phyloP scores from a whole-genome alignment of 1,284 basidiomycete species.

The Microbotryum lychnidis-dioicae region DNA sequence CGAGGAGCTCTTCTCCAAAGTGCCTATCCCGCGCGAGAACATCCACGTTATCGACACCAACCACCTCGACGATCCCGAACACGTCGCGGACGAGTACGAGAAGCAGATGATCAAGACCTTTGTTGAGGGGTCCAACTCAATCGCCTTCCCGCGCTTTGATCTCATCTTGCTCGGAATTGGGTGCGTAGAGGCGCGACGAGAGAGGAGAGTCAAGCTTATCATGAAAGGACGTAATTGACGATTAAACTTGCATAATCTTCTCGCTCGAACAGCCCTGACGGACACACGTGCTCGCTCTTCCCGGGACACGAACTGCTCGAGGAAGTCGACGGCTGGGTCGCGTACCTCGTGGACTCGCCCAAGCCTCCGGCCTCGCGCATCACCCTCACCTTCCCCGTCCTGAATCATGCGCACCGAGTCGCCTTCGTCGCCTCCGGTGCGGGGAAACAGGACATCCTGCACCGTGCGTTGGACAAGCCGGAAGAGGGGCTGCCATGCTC shows the following conservation, averaged over 20 bases:
- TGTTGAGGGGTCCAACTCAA: slow-evolving; percentile 68
- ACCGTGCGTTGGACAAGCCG: slow-evolving; percentile 67
- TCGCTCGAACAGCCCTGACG: slow-evolving; percentile 49
- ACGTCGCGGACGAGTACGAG: slow-evolving; percentile 63
- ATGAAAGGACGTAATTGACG: neutral
- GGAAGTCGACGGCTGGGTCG: slow-evolving; percentile 89
- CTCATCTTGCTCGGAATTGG: slow-evolving; percentile 89
- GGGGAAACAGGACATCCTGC: slow-evolving; percentile 71
- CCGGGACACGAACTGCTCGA: slow-evolving; percentile 75
- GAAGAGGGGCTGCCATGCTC: slow-evolving; percentile 73
- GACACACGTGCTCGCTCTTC: slow-evolving; percentile 94
- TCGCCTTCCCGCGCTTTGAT: slow-evolving; percentile 90
- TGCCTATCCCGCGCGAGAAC: slow-evolving; percentile 66
- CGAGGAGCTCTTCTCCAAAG: slow-evolving; percentile 70
- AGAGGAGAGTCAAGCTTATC: neutral
- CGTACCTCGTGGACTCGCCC: slow-evolving; percentile 82
- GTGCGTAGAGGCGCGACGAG: slow-evolving; percentile 4
- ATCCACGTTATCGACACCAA: slow-evolving; percentile 75
- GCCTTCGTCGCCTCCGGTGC: slow-evolving; percentile 82
- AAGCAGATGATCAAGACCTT: slow-evolving; percentile 84
- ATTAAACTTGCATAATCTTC: neutral
- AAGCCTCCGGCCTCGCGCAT: slow-evolving; percentile 87
- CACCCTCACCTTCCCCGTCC: slow-evolving; percentile 82
- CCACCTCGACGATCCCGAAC: slow-evolving; percentile 51
- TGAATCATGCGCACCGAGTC: slow-evolving; percentile 67